Percentiles rank a stretch among this genome's conserved stretches.
Evolutionary conservation across 1,284 basidiomycete species (phyloP).

Genomic region (Neonothopanus nambi): DNA sequence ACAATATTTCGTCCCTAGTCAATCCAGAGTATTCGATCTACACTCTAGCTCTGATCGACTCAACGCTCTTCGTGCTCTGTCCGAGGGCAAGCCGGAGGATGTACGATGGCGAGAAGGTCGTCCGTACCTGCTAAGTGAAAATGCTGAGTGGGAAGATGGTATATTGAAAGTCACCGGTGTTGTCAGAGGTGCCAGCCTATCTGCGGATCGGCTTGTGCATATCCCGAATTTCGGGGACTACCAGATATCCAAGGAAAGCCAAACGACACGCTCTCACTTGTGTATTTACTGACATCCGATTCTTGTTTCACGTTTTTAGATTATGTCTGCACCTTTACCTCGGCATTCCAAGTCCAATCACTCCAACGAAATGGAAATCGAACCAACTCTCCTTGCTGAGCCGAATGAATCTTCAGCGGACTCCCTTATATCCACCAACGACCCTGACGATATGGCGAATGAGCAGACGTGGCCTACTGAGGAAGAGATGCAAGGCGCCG

Average conservation of each 20-base stretch:
- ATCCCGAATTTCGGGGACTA: conserved; percentile 90
- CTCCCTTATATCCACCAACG: conserved; percentile 86
- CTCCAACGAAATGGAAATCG: conserved; percentile 58
- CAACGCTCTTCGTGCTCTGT: conserved; percentile 71
- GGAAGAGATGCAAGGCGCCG: conserved; percentile 78
- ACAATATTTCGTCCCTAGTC: conserved; percentile 92
- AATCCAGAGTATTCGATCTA: conserved; percentile 66
- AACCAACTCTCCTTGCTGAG: conserved; percentile 57
- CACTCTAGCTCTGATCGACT: conserved; percentile 65
- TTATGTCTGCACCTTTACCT: conserved; percentile 58
- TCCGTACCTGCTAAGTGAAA: conserved; percentile 80
- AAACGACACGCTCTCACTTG: conserved; percentile 2
- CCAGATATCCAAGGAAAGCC: conserved; percentile 73
- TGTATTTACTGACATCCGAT: conserved; percentile 21
- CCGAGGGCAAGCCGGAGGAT: conserved; percentile 77
- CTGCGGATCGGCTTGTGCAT: conserved; percentile 87
- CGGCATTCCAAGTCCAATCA: conserved; percentile 40
- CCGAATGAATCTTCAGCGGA: conserved; percentile 74
- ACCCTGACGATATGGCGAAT: conserved; percentile 86
- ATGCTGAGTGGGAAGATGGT: conserved; percentile 57
- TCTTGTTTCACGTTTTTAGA: conserved; percentile 39
- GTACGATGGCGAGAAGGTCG: conserved; percentile 85
- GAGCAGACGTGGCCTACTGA: conserved; percentile 99
- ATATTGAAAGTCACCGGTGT: conserved; percentile 79
- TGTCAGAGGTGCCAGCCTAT: conserved; percentile 78